Percentiles rank a stretch among this genome's conserved stretches.
phyloP scores from a whole-genome alignment of 495 filamentous ascomycete genomes.

The Neurospora tetraspora region DNA sequence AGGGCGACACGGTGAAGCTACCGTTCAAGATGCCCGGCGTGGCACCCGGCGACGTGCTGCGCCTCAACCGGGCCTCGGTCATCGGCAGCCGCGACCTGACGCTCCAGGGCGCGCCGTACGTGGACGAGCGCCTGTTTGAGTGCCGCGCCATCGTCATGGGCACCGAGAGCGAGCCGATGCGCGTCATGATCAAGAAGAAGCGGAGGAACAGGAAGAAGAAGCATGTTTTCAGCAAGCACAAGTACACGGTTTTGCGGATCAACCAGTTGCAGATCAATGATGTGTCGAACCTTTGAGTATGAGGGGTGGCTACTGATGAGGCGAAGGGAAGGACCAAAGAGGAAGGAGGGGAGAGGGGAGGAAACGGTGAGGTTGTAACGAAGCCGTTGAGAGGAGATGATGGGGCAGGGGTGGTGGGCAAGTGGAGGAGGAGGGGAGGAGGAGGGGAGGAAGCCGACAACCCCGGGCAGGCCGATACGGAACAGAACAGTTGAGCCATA shows the following conservation, averaged over 20 bases:
- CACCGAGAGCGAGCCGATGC: conserved; percentile 77
- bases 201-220: conserved; percentile 65
- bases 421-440: too few relatives aligned
- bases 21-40: conserved; percentile 91
- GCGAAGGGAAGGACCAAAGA: background rate
- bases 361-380: background rate
- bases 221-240: conserved; percentile 72
- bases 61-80: conserved; percentile 69
- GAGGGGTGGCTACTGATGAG: background rate
- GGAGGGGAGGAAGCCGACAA: background rate
- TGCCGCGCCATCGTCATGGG: conserved; percentile 81
- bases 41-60: conserved; percentile 68
- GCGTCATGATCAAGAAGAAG: conserved; percentile 90
- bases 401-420: too few relatives aligned
- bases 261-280: conserved; percentile 59
- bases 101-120: conserved; percentile 61
- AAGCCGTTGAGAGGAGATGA: background rate
- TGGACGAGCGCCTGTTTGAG: conserved; percentile 74
- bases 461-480: background rate
- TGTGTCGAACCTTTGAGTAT: background rate
- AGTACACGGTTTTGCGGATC: conserved; percentile 75
- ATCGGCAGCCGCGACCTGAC: conserved; percentile 88
- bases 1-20: conserved; percentile 76
- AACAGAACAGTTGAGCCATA: background rate
- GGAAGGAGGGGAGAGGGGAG: background rate